Base-by-base conservation (phyloP, 2,329 filamentous ascomycete species). In the Pseudonectria buxi region DNA sequence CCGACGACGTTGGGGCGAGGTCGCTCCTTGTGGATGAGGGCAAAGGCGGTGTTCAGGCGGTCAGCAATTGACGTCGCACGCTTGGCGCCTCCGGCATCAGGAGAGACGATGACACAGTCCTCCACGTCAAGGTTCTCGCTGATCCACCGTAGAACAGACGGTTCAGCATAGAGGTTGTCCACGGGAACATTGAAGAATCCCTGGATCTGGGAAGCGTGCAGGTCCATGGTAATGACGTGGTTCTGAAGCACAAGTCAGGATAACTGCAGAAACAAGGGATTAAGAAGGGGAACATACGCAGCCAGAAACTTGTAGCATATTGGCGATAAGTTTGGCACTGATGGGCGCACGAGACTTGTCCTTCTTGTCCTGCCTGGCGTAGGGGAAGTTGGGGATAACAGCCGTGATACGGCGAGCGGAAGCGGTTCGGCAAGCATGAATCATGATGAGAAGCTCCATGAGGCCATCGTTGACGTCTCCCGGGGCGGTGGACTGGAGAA, bases 401-500 rank as follows among this genome's bases (percentile, higher is more conserved):
- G 88, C 90, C 14, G 90, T 95, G 65, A 96, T 95, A 46, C 90
- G 85, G 46, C 89, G 81, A 10, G 90, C 90, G 29, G 65, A 70
- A 25, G 71, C 71, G 24, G 69, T 74, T 28, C 69, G 67, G 72
- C 90, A 95, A 45, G 90, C 90, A 58, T 94, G 94, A 64, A 95
- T 94, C 81, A 95, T 95, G 66, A 96, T 95, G 49, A 96, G 76
- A 26, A 96, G 77, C 66, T 98, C 90, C 90, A 98, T 96, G 41
- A 98, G 76, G 32, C 88, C 88, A 61, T 96, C 90, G 65, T 98
- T 98, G 68, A 96, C 94, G 59, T 95, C 89, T 59, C 90, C 89
- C 2, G 90, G 90, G 27, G 86, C 83, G 31, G 92, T 95, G 15
- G 90, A 95, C 66, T 96, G 90, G 41, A 96, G 73, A 54, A 96